These are phyloP conservation scores for Bruguiera hainesii DNA, from an alignment of 441 rosid species.

Conservation along the genomic window DNA sequence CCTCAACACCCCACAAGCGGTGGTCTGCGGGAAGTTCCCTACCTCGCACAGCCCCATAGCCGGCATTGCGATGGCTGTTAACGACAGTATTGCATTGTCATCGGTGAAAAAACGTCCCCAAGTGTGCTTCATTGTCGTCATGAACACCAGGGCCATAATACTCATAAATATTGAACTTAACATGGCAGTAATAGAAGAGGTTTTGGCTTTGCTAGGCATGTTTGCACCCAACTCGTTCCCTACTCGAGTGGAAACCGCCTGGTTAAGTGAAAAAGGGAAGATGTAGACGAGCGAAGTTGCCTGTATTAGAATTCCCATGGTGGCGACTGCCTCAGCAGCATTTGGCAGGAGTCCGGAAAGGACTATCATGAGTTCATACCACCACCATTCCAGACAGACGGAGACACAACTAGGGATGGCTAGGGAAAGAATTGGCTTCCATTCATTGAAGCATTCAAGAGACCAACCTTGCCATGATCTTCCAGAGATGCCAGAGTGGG, in stretches of 20 bases:
- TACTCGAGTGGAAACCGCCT: conserved; percentile 38
- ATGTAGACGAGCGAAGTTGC: conserved; percentile 39
- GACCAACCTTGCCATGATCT: conserved; percentile 36
- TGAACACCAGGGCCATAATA: conserved; percentile 53
- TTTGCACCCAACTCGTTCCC: conserved; percentile 39
- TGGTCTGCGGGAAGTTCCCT: conserved; percentile 93
- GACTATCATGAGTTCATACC: conserved; percentile 50
- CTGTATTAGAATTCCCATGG: conserved; percentile 45
- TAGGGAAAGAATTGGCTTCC: conserved; percentile 35
- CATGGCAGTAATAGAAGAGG: conserved; percentile 54
- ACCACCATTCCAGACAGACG: conserved; percentile 53
- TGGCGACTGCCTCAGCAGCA: conserved; percentile 36
- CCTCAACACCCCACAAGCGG: conserved; percentile 74
- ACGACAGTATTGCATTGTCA: conserved; percentile 50
- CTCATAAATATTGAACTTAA: conserved; percentile 52
- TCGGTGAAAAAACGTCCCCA: conserved; percentile 77
- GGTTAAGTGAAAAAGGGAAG: conserved; percentile 38
- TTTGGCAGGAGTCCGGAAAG: conserved; percentile 33
- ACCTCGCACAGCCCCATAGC: conserved; percentile 83
- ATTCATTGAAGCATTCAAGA: conserved; percentile 32
- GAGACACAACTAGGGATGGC: conserved; percentile 42
- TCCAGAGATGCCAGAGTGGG: conserved; percentile 27
- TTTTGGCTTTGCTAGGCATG: conserved; percentile 51
- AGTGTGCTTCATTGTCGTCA: conserved; percentile 47
- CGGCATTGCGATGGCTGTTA: conserved; percentile 69